Percentiles rank a stretch among this genome's conserved stretches.
phyloP scores from a whole-genome alignment of 2,329 filamentous ascomycete genomes.

The Arachnopeziza araneosa region DNA sequence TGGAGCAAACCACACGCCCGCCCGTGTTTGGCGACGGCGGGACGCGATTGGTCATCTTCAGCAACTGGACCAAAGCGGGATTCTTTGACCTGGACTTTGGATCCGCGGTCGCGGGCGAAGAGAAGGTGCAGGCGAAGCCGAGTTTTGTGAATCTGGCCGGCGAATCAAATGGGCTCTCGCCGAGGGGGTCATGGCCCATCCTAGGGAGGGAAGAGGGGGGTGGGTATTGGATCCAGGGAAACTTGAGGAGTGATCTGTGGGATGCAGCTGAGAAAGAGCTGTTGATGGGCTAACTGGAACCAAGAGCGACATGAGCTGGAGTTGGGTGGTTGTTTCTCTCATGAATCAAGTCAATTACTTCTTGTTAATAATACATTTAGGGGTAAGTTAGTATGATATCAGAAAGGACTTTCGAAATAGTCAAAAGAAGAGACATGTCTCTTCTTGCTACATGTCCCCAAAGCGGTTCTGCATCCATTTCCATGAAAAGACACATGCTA shows the following conservation, averaged over 20 bases:
- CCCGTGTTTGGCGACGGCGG: slow-evolving; percentile 31
- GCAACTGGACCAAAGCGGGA: slow-evolving; percentile 36
- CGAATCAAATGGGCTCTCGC: not conserved
- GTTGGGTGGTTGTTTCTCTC: too few species aligned
- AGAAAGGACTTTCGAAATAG: too few species aligned
- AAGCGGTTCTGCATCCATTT: too few species aligned
- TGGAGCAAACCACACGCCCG: slow-evolving; percentile 18
- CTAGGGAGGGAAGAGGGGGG: not conserved
- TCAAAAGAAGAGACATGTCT: too few species aligned
- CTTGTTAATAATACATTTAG: too few species aligned
- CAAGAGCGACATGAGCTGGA: too few species aligned
- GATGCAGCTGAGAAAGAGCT: not conserved
- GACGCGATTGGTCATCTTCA: slow-evolving; percentile 32
- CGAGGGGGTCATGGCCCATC: not conserved
- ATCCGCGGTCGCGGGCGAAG: slow-evolving; percentile 8
- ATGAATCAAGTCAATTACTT: too few species aligned
- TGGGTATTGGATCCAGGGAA: not conserved
- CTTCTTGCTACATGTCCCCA: too few species aligned
- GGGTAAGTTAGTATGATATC: too few species aligned
- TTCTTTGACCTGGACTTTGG: slow-evolving; percentile 36
- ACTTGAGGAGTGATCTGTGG: not conserved
- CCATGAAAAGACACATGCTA: too few species aligned
- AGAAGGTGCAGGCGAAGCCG: not conserved
- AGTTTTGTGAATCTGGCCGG: not conserved
- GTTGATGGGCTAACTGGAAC: not conserved